These are phyloP conservation scores for Penicillium sp. DNA, from an alignment of 2,329 filamentous ascomycete genomes.

Conservation along the genomic window DNA sequence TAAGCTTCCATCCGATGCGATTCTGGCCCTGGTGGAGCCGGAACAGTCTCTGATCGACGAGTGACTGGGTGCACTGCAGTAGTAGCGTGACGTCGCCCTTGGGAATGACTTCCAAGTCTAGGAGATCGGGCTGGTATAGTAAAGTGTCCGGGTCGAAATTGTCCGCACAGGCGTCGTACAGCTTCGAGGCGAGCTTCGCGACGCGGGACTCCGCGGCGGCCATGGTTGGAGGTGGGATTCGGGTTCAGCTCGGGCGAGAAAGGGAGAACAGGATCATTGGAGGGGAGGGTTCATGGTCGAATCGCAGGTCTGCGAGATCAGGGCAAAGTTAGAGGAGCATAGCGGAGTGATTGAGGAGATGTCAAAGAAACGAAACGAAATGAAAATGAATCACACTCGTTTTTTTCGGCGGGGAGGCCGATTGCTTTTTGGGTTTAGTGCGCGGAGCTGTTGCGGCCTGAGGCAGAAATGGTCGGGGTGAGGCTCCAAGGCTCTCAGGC, in stretches of 20 bases:
- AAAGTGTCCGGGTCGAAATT: constrained; percentile 47
- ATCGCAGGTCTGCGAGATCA: constrained; percentile 22
- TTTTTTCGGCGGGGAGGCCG: constrained; percentile 33
- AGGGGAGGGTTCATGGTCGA: constrained; percentile 39
- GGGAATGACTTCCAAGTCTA: constrained; percentile 48
- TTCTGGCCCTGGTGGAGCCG: constrained; percentile 49
- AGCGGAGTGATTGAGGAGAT: constrained; percentile 8
- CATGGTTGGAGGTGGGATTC: constrained; percentile 31
- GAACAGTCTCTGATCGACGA: constrained; percentile 53
- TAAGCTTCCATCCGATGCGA: constrained; percentile 53
- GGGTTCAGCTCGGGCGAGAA: constrained; percentile 17
- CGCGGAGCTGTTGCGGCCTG: constrained; percentile 12
- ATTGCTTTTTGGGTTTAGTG: constrained; percentile 15
- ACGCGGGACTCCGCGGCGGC: constrained; percentile 40
- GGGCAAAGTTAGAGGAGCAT: constrained; percentile 22
- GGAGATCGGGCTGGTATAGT: constrained; percentile 52
- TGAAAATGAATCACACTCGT: constrained; percentile 26
- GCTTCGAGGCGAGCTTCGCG: constrained; percentile 46
- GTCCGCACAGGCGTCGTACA: constrained; percentile 51
- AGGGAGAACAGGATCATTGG: constrained; percentile 33
- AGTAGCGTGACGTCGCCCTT: constrained; percentile 48
- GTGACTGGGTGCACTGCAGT: constrained; percentile 48
- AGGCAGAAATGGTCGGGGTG: too few species aligned
- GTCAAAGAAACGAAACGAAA: constrained; percentile 17
- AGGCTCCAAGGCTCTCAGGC: constrained; percentile 17